Evolutionary conservation across 352 stramenopile species (phyloP), one percentile per base, ranked within the genome.

Genomic region (Phytophthora palmivora): DNA sequence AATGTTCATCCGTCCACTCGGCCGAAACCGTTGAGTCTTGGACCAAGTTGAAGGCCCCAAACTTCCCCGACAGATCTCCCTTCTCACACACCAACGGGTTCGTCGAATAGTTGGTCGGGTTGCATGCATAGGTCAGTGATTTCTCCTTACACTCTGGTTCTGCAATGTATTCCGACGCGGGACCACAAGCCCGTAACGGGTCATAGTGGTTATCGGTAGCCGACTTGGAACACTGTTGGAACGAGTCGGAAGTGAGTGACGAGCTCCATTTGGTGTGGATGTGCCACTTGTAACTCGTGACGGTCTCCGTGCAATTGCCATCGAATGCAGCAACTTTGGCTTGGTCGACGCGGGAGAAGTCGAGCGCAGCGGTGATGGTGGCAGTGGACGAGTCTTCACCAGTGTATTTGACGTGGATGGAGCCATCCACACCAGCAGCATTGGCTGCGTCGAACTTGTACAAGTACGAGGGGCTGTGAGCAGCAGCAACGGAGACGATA

Each of bases 51-150:
- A 86, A 59, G 36, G 61, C 60, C 33, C 78, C 79, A 36, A 91
- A 73, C 51, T 91, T 88, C 24, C 81, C 78, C 10, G 76, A 81
- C 22, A 91, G 37, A 39, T 88, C 78, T 7, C 81, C 81, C 41
- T 80, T 78, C 57, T 88, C 78, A 22, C 81, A 90, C n/a, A 51
- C 50, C 16, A 58, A 41, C 19, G 64, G 70, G 61, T 87, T 46
- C 21, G 56, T 16, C 9, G 24, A 47, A 72, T 90, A 90, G 32
- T 55, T 78, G 6, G 11, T 51, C 5, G 78, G 72, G 11, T 36
- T 82, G 60, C 81, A 90, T 0, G 48, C 34, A 62, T 88, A 88
- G 22, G 37, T 67, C 32, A 63, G 57, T 16, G 57, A 73, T 22
- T 73, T 70, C 1, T 55, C 26, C 49, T 70, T 70, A 39, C 60